A percentile compares a stretch with the other conserved stretches of the same genome.
phyloP scores from a whole-genome alignment of 2,329 filamentous ascomycete genomes.

The Ceratocystis cubensis region DNA sequence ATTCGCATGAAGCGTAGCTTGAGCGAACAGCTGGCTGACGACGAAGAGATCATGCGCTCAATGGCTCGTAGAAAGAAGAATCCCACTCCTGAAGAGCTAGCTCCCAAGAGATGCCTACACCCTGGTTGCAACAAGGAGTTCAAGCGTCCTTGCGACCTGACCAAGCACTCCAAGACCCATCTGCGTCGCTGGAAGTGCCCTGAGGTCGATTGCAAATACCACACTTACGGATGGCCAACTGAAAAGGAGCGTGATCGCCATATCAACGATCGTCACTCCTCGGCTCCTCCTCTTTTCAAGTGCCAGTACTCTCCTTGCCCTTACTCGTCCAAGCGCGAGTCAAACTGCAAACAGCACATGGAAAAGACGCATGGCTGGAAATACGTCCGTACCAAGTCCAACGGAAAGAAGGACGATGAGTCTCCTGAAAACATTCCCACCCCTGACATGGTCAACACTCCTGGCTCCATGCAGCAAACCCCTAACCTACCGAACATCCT shows the following conservation, averaged over 20 bases:
- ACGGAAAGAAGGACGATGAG: conserved; percentile 48
- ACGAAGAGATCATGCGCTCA: conserved; percentile 72
- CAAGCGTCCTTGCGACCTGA: conserved; percentile 91
- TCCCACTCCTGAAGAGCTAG: conserved; percentile 69
- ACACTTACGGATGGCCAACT: conserved; percentile 82
- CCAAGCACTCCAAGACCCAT: conserved; percentile 97
- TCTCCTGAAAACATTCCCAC: neutral
- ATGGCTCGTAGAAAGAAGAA: conserved; percentile 97
- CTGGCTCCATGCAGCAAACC: conserved; percentile 39
- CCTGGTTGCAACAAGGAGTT: conserved; percentile 78
- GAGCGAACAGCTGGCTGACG: conserved; percentile 59
- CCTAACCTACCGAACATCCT: conserved; percentile 50
- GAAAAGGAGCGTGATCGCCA: conserved; percentile 97
- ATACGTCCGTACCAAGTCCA: conserved; percentile 89
- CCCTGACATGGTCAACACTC: conserved; percentile 29
- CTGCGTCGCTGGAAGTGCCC: conserved; percentile 92
- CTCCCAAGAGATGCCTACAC: conserved; percentile 64
- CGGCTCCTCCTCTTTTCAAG: conserved; percentile 65
- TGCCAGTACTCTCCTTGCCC: conserved; percentile 75
- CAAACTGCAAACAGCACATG: conserved; percentile 98
- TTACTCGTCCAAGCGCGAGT: conserved; percentile 90
- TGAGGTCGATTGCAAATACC: conserved; percentile 73
- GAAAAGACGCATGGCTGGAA: conserved; percentile 87
- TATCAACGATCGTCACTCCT: conserved; percentile 88
- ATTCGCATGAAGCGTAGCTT: conserved; percentile 52